These are phyloP conservation scores for Umbelopsis sp. DNA, from an alignment of 192 early-diverging fungal species.

Conservation along the genomic window DNA sequence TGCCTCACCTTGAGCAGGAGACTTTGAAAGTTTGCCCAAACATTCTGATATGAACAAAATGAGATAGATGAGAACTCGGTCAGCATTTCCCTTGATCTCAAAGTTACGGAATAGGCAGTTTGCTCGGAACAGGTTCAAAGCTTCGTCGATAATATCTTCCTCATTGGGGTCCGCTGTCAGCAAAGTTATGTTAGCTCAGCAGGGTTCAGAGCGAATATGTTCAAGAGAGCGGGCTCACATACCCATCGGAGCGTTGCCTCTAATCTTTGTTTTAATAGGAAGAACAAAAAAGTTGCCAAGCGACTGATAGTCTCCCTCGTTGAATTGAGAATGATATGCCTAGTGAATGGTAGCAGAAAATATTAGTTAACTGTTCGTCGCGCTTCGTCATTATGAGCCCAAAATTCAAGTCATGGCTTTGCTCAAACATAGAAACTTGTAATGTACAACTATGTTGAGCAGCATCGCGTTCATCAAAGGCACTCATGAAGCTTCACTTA, in stretches of 20 bases:
- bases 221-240: constrained; percentile 1
- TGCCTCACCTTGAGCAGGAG: constrained; percentile 67
- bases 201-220: background rate
- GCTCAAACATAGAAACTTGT: too few relatives aligned
- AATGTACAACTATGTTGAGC: too few relatives aligned
- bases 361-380: background rate
- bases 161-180: constrained; percentile 53
- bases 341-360: constrained; percentile 27
- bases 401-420: too few relatives aligned
- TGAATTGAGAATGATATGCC: constrained; percentile 91
- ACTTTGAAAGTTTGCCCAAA: constrained; percentile 64
- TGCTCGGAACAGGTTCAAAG: constrained; percentile 91
- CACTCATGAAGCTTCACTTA: background rate
- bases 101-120: constrained; percentile 99
- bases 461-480: background rate
- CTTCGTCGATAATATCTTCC: constrained; percentile 95
- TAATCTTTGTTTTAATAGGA: constrained; percentile 87
- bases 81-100: constrained; percentile 94
- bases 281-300: constrained; percentile 88
- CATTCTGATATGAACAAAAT: constrained; percentile 92
- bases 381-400: background rate
- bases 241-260: constrained; percentile 77
- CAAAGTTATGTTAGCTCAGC: background rate
- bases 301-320: constrained; percentile 61
- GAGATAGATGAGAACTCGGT: constrained; percentile 94